Evolutionary conservation across 73 alveolate genomes (phyloP), one percentile per base, ranked within the genome.

Genomic region (Durusdinium trenchii): DNA sequence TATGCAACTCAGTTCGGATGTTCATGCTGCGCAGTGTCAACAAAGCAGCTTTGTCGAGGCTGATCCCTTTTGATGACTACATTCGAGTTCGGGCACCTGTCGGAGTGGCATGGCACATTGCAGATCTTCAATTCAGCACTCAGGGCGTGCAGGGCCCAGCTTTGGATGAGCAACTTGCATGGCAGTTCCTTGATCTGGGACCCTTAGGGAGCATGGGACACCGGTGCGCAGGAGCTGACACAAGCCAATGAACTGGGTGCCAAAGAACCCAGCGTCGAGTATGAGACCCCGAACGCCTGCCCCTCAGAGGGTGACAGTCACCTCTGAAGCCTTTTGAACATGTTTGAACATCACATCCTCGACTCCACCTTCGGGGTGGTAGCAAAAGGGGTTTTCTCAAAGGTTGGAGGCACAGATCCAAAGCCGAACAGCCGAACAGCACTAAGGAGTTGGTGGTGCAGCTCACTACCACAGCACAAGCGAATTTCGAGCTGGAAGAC

Each of bases 121-220:
- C 97, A 6, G 97, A 91, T 54, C 97, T 91, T 75, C 97, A 91
- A 76, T 91, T 91, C 97, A 91, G 97, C 76, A 91, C 97, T 3
- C 86, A 64, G 84, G 97, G 89, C 7, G 97, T 76, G 57, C 57
- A 42, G 87, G 87, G 52, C 95, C 78, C 95, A 61, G 95, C 69
- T 57, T 57, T 57, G 12, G 18, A 60, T 60, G 73, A 23, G 30
- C 69, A 57, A 23, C 30, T 60, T 60, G 73, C 18, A 60, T 60
- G 7, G 4, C 73, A 60, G 30, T 60, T 60, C 1, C 30, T 23
- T 60, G 23, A 12, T 60, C 1, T 60, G 30, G 73, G n/a, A 57
- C 32, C 69, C 23, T 57, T 16, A 16, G 23, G 23, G 12, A 57
- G 23, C 32, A 12, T 57, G 32, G 69, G 0, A 23, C 73, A 60